Conservation (phyloP, 352 stramenopile genomes). For the Globisporangium polare region DNA sequence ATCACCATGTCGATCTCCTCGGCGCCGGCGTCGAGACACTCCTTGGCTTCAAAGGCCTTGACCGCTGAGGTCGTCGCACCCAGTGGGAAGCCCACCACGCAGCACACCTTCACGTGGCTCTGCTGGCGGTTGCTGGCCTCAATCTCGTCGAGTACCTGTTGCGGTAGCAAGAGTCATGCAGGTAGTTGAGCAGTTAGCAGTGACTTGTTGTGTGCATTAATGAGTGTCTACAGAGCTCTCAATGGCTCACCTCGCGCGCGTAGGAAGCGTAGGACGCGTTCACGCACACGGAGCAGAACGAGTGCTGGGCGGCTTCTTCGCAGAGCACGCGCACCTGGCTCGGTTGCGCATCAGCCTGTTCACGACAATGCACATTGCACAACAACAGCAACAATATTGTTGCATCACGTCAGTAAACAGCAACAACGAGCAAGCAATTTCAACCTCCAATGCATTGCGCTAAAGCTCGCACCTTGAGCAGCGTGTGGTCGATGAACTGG, state of each 20-base stretch:
- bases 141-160: conserved; percentile 39
- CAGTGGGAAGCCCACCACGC: conserved; percentile 78
- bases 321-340: conserved; percentile 66
- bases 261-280: conserved; percentile 69
- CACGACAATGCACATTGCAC: conserved; percentile 1
- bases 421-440: background rate
- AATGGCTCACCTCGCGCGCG: conserved; percentile 32
- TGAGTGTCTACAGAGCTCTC: background rate
- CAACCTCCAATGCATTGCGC: background rate
- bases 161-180: background rate
- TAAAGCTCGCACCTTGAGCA: conserved; percentile 53
- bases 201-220: background rate
- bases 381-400: conserved; percentile 4
- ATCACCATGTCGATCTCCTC: conserved; percentile 90
- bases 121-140: conserved; percentile 23
- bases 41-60: conserved; percentile 72
- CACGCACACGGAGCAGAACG: conserved; percentile 80
- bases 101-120: conserved; percentile 74
- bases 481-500: conserved; percentile 73
- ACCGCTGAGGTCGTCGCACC: conserved; percentile 48
- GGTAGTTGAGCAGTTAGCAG: background rate
- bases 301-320: conserved; percentile 57
- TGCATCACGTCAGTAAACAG: conserved; percentile 1
- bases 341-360: conserved; percentile 56
- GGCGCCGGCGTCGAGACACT: conserved; percentile 61